phyloP scores from a whole-genome alignment of 2,329 filamentous ascomycete genomes.

The Sporothrix dimorphospora region DNA sequence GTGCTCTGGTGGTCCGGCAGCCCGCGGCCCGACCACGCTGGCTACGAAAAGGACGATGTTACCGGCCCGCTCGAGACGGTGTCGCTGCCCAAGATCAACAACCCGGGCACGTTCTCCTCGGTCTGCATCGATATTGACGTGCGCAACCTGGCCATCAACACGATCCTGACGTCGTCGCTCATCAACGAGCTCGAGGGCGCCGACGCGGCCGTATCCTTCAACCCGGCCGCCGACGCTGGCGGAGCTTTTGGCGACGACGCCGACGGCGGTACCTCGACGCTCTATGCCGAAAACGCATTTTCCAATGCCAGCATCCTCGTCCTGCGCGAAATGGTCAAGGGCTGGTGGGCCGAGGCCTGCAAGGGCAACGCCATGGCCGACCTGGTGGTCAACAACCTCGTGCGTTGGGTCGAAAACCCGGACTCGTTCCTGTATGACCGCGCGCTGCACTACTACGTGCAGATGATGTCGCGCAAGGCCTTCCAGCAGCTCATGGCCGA shows the following conservation, averaged over 20 bases:
- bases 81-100: slow-evolving; percentile 91
- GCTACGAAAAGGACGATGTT: slow-evolving; percentile 91
- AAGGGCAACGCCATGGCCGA: slow-evolving; percentile 92
- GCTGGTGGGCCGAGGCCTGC: slow-evolving; percentile 96
- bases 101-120: slow-evolving; percentile 89
- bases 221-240: slow-evolving; percentile 60
- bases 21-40: slow-evolving; percentile 89
- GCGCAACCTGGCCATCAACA: slow-evolving; percentile 95
- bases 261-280: slow-evolving; percentile 59
- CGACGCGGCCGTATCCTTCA: slow-evolving; percentile 83
- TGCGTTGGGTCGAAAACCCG: slow-evolving; percentile 94
- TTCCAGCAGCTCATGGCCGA: slow-evolving; percentile 97
- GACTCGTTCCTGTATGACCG: slow-evolving; percentile 95
- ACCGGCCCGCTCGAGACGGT: slow-evolving; percentile 80
- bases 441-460: slow-evolving; percentile 93
- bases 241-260: slow-evolving; percentile 70
- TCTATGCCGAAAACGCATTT: slow-evolving; percentile 88
- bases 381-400: slow-evolving; percentile 93
- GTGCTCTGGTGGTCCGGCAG: slow-evolving; percentile 96
- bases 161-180: slow-evolving; percentile 91
- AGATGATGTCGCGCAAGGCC: slow-evolving; percentile 97
- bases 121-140: slow-evolving; percentile 96
- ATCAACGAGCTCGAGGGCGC: slow-evolving; percentile 95
- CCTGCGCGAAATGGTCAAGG: slow-evolving; percentile 95
- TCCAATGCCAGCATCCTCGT: slow-evolving; percentile 89